These are phyloP conservation scores for Geotrichum cucujoidarum DNA, from an alignment of 1,139 yeast species.

Conservation along the genomic window DNA sequence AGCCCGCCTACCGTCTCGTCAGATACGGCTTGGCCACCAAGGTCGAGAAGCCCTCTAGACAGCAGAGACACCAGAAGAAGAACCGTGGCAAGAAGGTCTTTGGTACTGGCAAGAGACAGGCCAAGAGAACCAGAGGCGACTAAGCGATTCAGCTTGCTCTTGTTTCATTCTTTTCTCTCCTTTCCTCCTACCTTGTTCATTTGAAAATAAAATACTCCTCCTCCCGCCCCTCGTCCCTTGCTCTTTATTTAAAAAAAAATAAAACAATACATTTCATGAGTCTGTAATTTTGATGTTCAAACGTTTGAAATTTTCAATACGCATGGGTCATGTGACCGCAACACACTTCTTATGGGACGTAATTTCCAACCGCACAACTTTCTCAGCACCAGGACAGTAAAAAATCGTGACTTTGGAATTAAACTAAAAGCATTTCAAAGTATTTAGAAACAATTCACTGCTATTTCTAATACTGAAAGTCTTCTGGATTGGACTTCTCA, in stretches of 20 bases:
- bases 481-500: too few relatives aligned
- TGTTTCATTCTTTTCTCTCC: neutral
- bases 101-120: constrained; percentile 96
- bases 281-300: too few relatives aligned
- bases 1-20: constrained; percentile 98
- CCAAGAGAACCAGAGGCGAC: constrained; percentile 47
- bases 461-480: too few relatives aligned
- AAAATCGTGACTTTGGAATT: too few relatives aligned
- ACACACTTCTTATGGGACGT: too few relatives aligned
- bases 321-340: too few relatives aligned
- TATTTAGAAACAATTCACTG: too few relatives aligned
- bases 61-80: constrained; percentile 99
- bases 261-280: neutral
- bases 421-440: too few relatives aligned
- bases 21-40: constrained; percentile 97
- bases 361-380: too few relatives aligned
- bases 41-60: constrained; percentile 98
- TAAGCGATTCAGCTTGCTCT: constrained; percentile 2
- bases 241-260: neutral
- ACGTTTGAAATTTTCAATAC: too few relatives aligned
- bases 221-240: neutral
- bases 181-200: constrained; percentile 1
- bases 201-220: constrained; percentile 2
- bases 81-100: constrained; percentile 99
- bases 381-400: too few relatives aligned